Conservation (phyloP, 345 rosid species). For the Atalantia buxifolia region DNA sequence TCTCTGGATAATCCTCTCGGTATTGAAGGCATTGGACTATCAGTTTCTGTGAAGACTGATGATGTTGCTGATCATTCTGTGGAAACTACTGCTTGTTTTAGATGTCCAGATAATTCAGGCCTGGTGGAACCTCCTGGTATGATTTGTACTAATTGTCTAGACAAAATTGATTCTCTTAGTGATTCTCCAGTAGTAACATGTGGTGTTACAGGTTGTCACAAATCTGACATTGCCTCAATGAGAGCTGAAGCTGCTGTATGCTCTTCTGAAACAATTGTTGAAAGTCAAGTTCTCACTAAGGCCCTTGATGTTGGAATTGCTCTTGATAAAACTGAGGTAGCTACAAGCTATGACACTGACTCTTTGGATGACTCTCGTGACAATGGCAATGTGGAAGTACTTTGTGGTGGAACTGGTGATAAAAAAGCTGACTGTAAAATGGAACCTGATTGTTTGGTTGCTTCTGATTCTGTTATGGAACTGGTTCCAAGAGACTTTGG, state of each 20-base stretch:
- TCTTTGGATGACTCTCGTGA: constrained; percentile 9
- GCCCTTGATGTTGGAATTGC: constrained; percentile 12
- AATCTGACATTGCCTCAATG: neutral
- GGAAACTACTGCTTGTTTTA: neutral
- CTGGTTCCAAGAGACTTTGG: neutral
- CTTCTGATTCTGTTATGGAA: neutral
- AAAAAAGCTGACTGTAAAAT: neutral
- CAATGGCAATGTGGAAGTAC: constrained; percentile 9
- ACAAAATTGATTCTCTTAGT: neutral
- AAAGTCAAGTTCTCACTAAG: neutral
- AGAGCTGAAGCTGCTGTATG: constrained; percentile 2
- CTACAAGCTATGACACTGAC: neutral
- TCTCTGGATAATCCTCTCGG: neutral
- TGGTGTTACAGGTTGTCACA: neutral
- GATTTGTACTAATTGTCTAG: neutral
- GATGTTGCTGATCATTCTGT: neutral
- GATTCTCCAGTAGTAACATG: neutral
- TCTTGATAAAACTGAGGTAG: constrained; percentile 8
- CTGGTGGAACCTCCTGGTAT: neutral
- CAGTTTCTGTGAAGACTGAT: neutral
- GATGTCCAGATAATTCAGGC: too few relatives aligned
- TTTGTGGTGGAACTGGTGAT: constrained; percentile 8
- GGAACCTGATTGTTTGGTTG: constrained; percentile 6
- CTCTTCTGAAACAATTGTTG: constrained; percentile 10
- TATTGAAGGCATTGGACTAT: neutral